Evolutionary conservation across 331 rosid genomes (phyloP).

Genomic region (Rosa hybrid): DNA sequence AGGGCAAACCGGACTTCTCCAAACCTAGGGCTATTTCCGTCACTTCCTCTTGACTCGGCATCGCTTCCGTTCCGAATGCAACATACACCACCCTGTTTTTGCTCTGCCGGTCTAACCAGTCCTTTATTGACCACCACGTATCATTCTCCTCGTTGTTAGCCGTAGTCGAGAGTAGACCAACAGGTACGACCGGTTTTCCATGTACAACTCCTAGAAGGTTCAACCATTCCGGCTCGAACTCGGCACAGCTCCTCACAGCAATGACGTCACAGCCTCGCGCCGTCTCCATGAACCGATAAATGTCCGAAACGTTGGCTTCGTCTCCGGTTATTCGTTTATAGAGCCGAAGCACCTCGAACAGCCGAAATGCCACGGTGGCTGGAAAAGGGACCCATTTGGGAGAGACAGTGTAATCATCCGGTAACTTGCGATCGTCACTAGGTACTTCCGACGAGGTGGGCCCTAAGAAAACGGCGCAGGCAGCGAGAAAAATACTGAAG

Average conservation of each 20-base stretch:
- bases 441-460: not conserved
- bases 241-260: not conserved
- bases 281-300: not conserved
- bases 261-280: not conserved
- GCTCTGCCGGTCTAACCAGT: slow-evolving; percentile 24
- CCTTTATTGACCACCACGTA: not conserved
- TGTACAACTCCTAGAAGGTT: not conserved
- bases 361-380: not conserved
- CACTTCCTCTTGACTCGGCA: slow-evolving; percentile 20
- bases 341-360: slow-evolving; percentile 7
- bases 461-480: not conserved
- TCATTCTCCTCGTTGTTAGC: not conserved
- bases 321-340: not conserved
- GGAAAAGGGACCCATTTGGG: slow-evolving; percentile 34
- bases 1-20: slow-evolving; percentile 17
- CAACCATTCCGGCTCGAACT: slow-evolving; percentile 30
- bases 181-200: slow-evolving; percentile 8
- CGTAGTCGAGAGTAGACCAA: slow-evolving; percentile 28
- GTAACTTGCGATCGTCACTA: not conserved
- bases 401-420: slow-evolving; percentile 17
- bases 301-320: not conserved
- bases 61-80: slow-evolving; percentile 36
- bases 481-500: slow-evolving; percentile 4
- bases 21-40: slow-evolving; percentile 32
- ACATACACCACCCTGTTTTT: slow-evolving; percentile 33